These are phyloP conservation scores for Pistacia vera DNA, from an alignment of 345 rosid genomes.

Conservation along the genomic window DNA sequence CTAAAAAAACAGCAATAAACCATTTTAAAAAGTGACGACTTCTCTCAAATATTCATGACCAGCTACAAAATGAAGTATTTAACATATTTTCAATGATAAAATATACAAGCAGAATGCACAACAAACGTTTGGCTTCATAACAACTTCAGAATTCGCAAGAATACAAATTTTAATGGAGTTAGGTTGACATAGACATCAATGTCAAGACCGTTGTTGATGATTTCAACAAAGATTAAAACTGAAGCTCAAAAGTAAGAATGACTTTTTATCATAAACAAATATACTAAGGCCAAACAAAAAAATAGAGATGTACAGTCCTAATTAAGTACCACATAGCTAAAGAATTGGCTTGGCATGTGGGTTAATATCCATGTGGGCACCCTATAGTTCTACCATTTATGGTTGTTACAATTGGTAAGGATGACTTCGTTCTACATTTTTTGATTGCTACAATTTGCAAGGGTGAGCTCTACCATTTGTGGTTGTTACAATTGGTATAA, in stretches of 20 bases:
- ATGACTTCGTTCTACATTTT: no score
- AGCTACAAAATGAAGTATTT: not conserved
- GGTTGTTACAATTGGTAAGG: no score
- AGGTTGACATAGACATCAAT: not conserved
- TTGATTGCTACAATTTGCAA: no score
- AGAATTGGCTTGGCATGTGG: no score
- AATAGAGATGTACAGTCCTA: no score
- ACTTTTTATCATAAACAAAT: not conserved
- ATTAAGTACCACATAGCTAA: no score
- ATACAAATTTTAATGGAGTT: not conserved
- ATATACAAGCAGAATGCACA: not conserved
- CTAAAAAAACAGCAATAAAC: constrained; percentile 11
- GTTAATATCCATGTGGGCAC: no score
- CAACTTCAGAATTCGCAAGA: not conserved
- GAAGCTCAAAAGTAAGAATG: not conserved
- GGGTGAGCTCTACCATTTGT: no score
- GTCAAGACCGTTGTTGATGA: no score
- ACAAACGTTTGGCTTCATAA: not conserved
- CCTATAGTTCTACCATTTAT: no score
- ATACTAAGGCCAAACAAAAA: no score
- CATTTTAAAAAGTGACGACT: not conserved
- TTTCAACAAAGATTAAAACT: not conserved
- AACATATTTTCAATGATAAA: not conserved
- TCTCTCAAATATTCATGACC: not conserved
- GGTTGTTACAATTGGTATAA: no score